Evolutionary conservation across 768 basidiomycete genomes (phyloP), one percentile per base, ranked within the genome.

Genomic region (Termitomyces sp.): DNA sequence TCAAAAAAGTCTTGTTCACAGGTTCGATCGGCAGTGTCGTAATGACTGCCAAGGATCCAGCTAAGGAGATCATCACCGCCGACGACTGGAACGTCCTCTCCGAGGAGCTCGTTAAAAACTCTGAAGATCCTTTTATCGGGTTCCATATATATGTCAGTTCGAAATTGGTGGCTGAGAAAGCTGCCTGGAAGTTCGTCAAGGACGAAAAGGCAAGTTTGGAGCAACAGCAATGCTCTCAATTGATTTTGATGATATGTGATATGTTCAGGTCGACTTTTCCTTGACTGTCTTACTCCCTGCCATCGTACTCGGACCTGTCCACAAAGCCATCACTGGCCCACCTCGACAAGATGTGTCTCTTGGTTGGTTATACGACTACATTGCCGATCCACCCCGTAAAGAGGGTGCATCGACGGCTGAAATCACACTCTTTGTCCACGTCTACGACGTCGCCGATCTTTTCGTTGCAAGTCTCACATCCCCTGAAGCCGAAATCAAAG

Each of bases 71-170:
- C 20, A 47, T 56, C 42, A 56, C 55, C 1, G 12, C 50, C 11
- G 29, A 56, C 5, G 55, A 56, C 29, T 56, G 55, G 55, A 56
- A 56, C 38, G 38, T 56, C 35, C 6, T 18, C 16, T 47, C 50
- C 9, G 55, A 56, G 27, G 27, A 56, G 50, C 55, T 56, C 6
- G 50, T 52, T 15, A 31, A 56, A 1, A 52, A 56, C 38, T 29
- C 22, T 25, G 55, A 56, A 25, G 55, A 56, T 47, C 55, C 55
- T 29, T 5, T 46, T 16, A 41, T 56, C 31, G 55, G 55, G 2
- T 56, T 56, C 50, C 55, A 56, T 20, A 56, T 56, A 27, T 56
- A 56, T 18, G 50, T 56, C n/a, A 35, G 50, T 22, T 56, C 55
- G 3, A 56, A 56, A 40, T 44, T 56, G 2, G 36, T 39, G 11